A percentile compares a stretch with the other conserved stretches of the same genome.
Evolutionary conservation across 768 basidiomycete genomes (phyloP).

Genomic region (Tephrocybe rancida): DNA sequence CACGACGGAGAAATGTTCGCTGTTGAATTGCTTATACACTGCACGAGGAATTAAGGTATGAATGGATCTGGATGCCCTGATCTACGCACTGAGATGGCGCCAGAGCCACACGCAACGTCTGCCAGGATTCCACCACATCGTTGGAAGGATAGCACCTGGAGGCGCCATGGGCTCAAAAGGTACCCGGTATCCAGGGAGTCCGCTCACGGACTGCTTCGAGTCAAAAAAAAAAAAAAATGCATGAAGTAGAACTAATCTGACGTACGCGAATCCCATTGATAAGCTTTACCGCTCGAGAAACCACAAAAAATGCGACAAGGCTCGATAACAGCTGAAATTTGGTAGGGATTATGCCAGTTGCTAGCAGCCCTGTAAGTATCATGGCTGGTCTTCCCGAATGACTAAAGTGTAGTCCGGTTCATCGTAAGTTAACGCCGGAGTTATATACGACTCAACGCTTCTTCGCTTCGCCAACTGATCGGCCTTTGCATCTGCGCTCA

Average conservation of each 20-base stretch:
- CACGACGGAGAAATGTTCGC: slow-evolving; percentile 40
- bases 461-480: too few relatives aligned
- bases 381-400: neutral
- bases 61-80: neutral
- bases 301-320: slow-evolving; percentile 22
- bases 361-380: too few relatives aligned
- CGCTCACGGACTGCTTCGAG: slow-evolving; percentile 29
- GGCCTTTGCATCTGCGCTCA: too few relatives aligned
- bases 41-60: neutral
- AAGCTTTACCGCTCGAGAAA: slow-evolving; percentile 30
- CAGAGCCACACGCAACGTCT: slow-evolving; percentile 27
- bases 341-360: too few relatives aligned
- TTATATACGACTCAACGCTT: too few relatives aligned
- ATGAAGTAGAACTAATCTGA: neutral
- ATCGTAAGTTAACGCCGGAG: too few relatives aligned
- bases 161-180: slow-evolving; percentile 38
- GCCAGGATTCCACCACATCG: slow-evolving; percentile 43
- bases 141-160: slow-evolving; percentile 37
- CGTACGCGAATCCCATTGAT: slow-evolving; percentile 29
- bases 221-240: neutral
- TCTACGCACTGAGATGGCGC: slow-evolving; percentile 22
- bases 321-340: neutral
- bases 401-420: too few relatives aligned
- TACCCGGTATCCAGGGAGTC: slow-evolving; percentile 37
- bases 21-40: slow-evolving; percentile 32